Conservation (phyloP, 345 rosid species). For the Microthlaspi erraticum region DNA sequence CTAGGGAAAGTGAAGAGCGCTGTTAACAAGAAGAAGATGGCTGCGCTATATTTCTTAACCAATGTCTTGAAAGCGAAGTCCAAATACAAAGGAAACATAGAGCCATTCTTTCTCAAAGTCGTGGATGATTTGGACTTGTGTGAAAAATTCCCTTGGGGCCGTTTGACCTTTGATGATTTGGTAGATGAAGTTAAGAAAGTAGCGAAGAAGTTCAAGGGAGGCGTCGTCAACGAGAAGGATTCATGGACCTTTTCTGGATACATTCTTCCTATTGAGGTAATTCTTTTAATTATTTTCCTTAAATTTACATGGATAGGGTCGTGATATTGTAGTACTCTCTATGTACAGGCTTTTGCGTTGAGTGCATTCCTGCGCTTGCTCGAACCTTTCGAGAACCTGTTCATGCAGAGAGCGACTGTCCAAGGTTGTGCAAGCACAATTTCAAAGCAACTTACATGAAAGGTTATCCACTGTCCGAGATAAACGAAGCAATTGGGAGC, state of each 20-base stretch:
- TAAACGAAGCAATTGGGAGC: background rate
- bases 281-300: too few relatives aligned
- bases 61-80: background rate
- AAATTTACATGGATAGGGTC: too few relatives aligned
- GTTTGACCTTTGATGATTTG: background rate
- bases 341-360: background rate
- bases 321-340: background rate
- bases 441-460: background rate
- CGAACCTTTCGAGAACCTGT: background rate
- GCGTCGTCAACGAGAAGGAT: background rate
- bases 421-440: background rate
- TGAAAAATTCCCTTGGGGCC: background rate
- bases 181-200: background rate
- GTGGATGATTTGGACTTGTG: background rate
- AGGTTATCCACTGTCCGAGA: background rate
- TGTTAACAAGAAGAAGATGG: background rate
- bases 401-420: background rate
- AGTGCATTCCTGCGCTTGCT: background rate
- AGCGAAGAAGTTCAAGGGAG: background rate
- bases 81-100: background rate
- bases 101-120: background rate
- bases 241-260: background rate
- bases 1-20: background rate
- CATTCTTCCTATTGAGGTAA: background rate
- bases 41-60: too few relatives aligned